Percentiles rank a stretch among this genome's conserved stretches.
Conservation (phyloP, 345 rosid genomes). For the Trapa incisa region DNA sequence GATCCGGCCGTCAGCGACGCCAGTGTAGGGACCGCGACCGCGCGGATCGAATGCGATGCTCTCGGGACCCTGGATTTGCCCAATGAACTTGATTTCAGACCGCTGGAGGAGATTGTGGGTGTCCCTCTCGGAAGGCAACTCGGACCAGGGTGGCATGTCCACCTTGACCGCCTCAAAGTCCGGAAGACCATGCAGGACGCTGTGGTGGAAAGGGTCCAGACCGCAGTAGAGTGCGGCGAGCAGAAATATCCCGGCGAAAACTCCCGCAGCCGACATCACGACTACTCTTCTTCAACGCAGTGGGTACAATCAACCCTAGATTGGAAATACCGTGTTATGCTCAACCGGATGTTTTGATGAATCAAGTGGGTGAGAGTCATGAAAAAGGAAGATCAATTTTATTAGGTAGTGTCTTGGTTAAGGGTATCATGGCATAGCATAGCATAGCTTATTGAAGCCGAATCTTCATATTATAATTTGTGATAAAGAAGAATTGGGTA, state of each 20-base stretch:
- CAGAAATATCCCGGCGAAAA: constrained; percentile 31
- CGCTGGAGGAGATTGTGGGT: constrained; percentile 43
- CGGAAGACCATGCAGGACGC: constrained; percentile 55
- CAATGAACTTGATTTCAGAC: constrained; percentile 59
- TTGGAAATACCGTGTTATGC: too few species aligned
- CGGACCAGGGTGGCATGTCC: constrained; percentile 37
- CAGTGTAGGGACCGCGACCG: constrained; percentile 91
- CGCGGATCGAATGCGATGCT: constrained; percentile 75
- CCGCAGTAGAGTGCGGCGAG: constrained; percentile 62
- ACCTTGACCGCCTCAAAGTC: constrained; percentile 37
- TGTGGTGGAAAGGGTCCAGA: constrained; percentile 69
- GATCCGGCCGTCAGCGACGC: constrained; percentile 83
- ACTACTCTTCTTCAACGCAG: too few species aligned
- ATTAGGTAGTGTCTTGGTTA: too few species aligned
- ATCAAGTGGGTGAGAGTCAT: too few species aligned
- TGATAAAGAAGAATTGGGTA: too few species aligned
- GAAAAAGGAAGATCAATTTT: too few species aligned
- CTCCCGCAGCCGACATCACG: constrained; percentile 17
- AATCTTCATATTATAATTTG: too few species aligned
- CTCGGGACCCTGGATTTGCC: constrained; percentile 89
- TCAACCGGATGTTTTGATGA: too few species aligned
- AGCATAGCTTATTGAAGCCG: too few species aligned
- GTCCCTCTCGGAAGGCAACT: constrained; percentile 38
- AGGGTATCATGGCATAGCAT: too few species aligned
- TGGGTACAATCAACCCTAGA: too few species aligned